Evolutionary conservation across 306 rosid genomes (phyloP).

Genomic region (Lathyrus tuberosus): DNA sequence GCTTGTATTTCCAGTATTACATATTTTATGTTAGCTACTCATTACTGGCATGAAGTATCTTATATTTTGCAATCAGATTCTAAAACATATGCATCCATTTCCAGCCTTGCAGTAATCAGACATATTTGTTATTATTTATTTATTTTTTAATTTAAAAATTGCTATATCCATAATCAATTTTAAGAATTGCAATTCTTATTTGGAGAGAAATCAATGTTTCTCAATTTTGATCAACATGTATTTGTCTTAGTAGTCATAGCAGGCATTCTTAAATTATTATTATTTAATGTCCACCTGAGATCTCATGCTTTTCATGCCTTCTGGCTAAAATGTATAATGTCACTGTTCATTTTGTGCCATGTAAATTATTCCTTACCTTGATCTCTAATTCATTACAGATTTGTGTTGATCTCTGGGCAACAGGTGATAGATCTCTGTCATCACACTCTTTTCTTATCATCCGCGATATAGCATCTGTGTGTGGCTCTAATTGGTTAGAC

Average conservation of each 20-base stretch:
- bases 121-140: not conserved
- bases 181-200: constrained; percentile 2
- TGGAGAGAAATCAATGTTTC: constrained; percentile 15
- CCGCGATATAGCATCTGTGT: constrained; percentile 61
- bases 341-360: constrained; percentile 15
- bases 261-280: constrained; percentile 6
- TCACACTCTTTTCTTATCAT: constrained; percentile 73
- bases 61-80: constrained; percentile 23
- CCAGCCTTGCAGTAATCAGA: not conserved
- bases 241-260: constrained; percentile 8
- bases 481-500: constrained; percentile 65
- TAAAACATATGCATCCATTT: constrained; percentile 9
- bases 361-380: constrained; percentile 33
- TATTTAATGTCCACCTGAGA: constrained; percentile 6
- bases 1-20: constrained; percentile 1
- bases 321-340: constrained; percentile 20
- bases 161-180: constrained; percentile 12
- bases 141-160: constrained; percentile 13
- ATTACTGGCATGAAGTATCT: constrained; percentile 11
- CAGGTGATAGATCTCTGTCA: constrained; percentile 68
- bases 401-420: constrained; percentile 86
- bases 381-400: constrained; percentile 60
- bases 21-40: constrained; percentile 16
- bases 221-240: constrained; percentile 18
- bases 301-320: constrained; percentile 4